Evolutionary conservation across 495 filamentous ascomycete genomes (phyloP), one percentile per base, ranked within the genome.

Genomic region (Hyphodiscus hymeniophilus): DNA sequence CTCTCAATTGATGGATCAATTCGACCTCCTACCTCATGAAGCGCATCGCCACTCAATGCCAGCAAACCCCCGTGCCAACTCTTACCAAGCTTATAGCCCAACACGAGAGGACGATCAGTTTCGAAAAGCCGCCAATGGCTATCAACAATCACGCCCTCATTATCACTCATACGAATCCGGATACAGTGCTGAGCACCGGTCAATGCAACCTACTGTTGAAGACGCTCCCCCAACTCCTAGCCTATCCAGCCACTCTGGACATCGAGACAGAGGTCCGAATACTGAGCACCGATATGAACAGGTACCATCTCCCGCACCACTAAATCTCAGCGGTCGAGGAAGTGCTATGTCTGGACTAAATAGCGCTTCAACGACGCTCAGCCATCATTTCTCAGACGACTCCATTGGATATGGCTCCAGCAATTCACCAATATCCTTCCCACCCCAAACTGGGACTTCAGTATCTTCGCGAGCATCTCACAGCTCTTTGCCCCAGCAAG

Each of bases 201-300:
- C 69, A 13, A 81, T 85, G 81, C 81, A 85, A 49, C 78, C 80
- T 18, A 77, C 74, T 4, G 81, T 85, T 36, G 81, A 84, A 56
- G 82, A 85, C 60, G 81, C 79, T 38, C 74, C 77, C 2, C 69
- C 72, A 38, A 71, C 72, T 12, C 73, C 73, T 1, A 33, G 22
- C 17, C n/a, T 34, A 30, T 16, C 22, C 45, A 31, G 31, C 24
- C 46, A 48, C 30, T 50, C 47, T 39, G 36, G 45, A 7, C 59
- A 45, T 15, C 38, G 48, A 39, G 46, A 31, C 2, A 52, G 40
- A 34, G 38, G 35, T 12, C 47, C 48, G 16, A 45, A 38, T n/a
- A 40, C 52, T 23, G 71, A 77, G 35, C 62, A 51, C 2, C 56
- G 66, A 26, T 72, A 75, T 38, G 63, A 72, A 22, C 48, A 64